These are phyloP conservation scores for Amanita polypyramis DNA, from an alignment of 768 basidiomycete genomes.

Conservation along the genomic window DNA sequence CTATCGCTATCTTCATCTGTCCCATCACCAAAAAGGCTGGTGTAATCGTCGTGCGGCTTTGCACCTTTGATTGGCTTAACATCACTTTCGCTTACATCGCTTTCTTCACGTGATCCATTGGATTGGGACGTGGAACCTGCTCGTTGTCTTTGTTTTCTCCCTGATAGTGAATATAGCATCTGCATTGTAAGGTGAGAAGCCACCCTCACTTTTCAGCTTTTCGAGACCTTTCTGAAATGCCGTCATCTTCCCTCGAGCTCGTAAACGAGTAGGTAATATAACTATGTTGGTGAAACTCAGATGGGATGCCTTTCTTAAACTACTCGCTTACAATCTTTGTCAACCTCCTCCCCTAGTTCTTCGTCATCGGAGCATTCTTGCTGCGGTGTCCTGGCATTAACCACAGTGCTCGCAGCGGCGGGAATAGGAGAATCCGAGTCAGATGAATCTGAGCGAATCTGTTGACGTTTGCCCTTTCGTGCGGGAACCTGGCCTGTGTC, in stretches of 20 bases:
- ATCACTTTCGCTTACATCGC: constrained; percentile 15
- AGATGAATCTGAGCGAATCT: not conserved
- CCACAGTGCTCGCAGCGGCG: constrained; percentile 20
- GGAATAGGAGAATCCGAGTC: constrained; percentile 12
- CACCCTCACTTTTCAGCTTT: constrained; percentile 47
- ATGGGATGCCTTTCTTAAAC: not conserved
- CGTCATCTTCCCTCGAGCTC: constrained; percentile 48
- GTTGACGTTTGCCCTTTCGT: constrained; percentile 26
- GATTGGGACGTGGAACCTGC: constrained; percentile 19
- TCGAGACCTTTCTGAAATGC: constrained; percentile 55
- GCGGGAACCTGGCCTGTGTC: constrained; percentile 10
- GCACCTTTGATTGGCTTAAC: constrained; percentile 35
- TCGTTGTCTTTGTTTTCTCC: constrained; percentile 12
- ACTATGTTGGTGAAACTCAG: constrained; percentile 22
- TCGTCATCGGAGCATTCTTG: constrained; percentile 27
- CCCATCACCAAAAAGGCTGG: constrained; percentile 26
- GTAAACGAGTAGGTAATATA: constrained; percentile 55
- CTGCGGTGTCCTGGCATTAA: constrained; percentile 18
- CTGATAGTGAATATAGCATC: constrained; percentile 7
- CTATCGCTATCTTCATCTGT: constrained; percentile 26
- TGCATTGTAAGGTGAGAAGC: not conserved
- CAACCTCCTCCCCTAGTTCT: constrained; percentile 36
- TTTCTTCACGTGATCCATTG: constrained; percentile 23
- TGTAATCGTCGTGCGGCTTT: constrained; percentile 25
- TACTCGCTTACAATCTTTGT: constrained; percentile 43